phyloP scores from a whole-genome alignment of 208 protist species.

The Wallacemonas collosoma region DNA sequence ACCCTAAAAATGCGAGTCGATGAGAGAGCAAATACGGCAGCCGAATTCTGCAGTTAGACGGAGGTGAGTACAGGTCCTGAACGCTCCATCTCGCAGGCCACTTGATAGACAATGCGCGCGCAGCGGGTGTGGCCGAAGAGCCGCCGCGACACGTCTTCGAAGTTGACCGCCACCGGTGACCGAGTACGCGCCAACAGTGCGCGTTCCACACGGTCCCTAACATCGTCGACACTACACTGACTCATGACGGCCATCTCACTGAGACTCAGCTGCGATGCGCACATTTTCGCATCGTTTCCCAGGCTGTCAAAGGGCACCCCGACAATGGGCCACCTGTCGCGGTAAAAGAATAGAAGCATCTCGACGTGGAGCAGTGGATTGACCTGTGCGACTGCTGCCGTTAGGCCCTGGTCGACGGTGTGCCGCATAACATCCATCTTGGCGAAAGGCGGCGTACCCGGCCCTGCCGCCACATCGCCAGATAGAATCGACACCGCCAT shows the following conservation, averaged over 20 bases:
- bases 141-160: conserved; percentile 42
- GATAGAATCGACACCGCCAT: background rate
- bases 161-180: conserved; percentile 23
- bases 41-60: background rate
- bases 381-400: background rate
- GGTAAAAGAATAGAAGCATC: background rate
- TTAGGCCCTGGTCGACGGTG: background rate
- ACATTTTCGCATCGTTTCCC: background rate
- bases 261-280: conserved; percentile 29
- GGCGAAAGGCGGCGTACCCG: background rate
- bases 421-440: background rate
- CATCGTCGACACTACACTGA: conserved; percentile 14
- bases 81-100: conserved; percentile 28
- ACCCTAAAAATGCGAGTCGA: too few species aligned
- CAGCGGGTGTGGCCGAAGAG: conserved; percentile 49
- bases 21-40: background rate
- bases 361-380: background rate
- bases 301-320: conserved; percentile 1
- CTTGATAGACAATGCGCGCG: conserved; percentile 38
- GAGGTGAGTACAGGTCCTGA: background rate
- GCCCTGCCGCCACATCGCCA: background rate
- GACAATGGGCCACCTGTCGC: background rate
- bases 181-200: conserved; percentile 20
- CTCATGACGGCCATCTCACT: conserved; percentile 17
- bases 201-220: conserved; percentile 22